phyloP scores from a whole-genome alignment of 2,329 filamentous ascomycete species.

The Xylaria sp. region DNA sequence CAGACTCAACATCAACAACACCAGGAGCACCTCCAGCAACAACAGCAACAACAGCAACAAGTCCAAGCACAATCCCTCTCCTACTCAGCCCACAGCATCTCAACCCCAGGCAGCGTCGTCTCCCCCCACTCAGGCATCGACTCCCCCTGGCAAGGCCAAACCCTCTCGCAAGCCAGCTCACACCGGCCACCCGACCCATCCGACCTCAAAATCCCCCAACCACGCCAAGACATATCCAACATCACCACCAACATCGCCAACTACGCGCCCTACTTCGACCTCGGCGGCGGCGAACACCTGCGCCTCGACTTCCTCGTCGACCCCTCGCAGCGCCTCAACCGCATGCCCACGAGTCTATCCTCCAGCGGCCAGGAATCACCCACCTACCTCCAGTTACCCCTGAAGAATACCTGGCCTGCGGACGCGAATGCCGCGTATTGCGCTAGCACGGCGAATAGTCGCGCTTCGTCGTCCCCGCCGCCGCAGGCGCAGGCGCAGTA shows the following conservation, averaged over 20 bases:
- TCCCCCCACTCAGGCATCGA: constrained; percentile 34
- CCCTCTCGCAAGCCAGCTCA: constrained; percentile 22
- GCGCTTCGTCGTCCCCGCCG: constrained; percentile 5
- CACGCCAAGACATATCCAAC: constrained; percentile 22
- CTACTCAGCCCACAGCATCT: constrained; percentile 32
- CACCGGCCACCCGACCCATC: constrained; percentile 23
- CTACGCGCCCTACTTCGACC: constrained; percentile 51
- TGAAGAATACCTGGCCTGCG: constrained; percentile 45
- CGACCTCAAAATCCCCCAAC: too few species aligned
- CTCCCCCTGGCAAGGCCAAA: constrained; percentile 29
- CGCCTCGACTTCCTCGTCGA: constrained; percentile 70
- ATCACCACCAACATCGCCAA: constrained; percentile 46
- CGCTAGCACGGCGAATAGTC: constrained; percentile 2
- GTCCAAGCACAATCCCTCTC: constrained; percentile 26
- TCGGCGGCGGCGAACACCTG: constrained; percentile 58
- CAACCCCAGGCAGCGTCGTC: constrained; percentile 37
- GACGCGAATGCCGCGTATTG: constrained; percentile 23
- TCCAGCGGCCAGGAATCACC: constrained; percentile 41
- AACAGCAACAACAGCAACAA: constrained; percentile 17
- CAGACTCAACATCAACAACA: constrained; percentile 18
- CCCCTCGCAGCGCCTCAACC: constrained; percentile 48
- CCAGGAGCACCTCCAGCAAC: neutral
- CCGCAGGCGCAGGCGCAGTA: neutral
- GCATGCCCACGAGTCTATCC: constrained; percentile 32
- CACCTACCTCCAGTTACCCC: constrained; percentile 41